Percentiles rank a stretch among this genome's conserved stretches.
Conservation (phyloP, 225 moss, liverwort and hornwort species). For the Lunularia cruciata region DNA sequence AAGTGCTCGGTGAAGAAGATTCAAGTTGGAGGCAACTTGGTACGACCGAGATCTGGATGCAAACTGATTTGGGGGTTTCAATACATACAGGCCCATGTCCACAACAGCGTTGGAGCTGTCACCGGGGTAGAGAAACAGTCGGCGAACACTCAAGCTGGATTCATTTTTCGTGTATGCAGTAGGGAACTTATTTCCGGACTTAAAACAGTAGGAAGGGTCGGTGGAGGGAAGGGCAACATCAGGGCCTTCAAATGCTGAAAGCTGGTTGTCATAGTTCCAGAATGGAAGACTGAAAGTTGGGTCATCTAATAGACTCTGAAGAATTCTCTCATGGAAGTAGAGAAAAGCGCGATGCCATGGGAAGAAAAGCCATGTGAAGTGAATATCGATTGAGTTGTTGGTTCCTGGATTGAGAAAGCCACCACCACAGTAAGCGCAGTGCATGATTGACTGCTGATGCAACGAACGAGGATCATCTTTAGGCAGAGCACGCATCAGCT, state of each 20-base stretch:
- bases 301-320: conserved; percentile 46
- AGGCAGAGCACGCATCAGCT: conserved; percentile 45
- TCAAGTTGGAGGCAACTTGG: background rate
- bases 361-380: conserved; percentile 48
- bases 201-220: background rate
- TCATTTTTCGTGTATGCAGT: background rate
- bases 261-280: conserved; percentile 58
- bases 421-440: conserved; percentile 54
- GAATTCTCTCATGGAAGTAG: conserved; percentile 55
- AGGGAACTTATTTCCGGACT: background rate
- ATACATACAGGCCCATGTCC: background rate
- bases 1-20: background rate
- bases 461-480: conserved; percentile 45
- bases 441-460: conserved; percentile 33
- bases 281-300: conserved; percentile 44
- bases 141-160: background rate
- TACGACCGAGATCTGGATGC: no score
- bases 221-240: no score
- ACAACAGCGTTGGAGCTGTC: background rate
- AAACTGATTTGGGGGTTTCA: background rate
- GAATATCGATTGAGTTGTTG: conserved; percentile 35
- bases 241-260: no score
- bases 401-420: conserved; percentile 28
- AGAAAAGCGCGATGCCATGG: conserved; percentile 49
- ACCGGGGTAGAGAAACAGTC: no score